Evolutionary conservation across 306 rosid species (phyloP), one percentile per base, ranked within the genome.

Genomic region (Trichosanthes cucumerina): DNA sequence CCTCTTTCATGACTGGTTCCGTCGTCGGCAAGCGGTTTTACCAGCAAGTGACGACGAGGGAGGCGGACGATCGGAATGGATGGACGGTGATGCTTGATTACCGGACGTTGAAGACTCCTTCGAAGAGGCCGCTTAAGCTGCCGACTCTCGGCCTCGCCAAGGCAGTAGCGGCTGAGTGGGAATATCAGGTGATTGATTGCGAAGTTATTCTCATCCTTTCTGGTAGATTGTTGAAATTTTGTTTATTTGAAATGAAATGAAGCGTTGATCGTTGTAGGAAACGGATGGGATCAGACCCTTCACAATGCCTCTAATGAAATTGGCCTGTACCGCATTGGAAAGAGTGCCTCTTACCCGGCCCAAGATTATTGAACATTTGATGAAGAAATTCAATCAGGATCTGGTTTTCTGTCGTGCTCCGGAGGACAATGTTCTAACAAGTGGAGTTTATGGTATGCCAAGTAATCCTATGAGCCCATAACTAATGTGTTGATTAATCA

Each of bases 1-100:
- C 83, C 80, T 88, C 97, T 82, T 95, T 95, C 88, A 86, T 91
- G 99, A 91, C 96, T 2, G 99, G 99, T 12, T 92, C 97, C 70
- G 75, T 92, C 9, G 97, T 95, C 52, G 99, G 99, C 23, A 91
- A 85, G 91, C 79, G 97, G 19, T 95, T 95, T 81, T 92, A 92
- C 88, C 79, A 86, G 12, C 85, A 87, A 63, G 97, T 86, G 62
- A 89, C 83, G 68, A 83, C 89, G 49, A 90, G 92, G 50, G 86
- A 78, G 74, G 91, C 97, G 0, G 97, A 95, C 5, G 99, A 89
- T 23, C 90, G 97, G 11, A 86, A 83, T 80, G 97, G 99, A 0
- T 95, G 97, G 97, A 77, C 88, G 21, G 99, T 95, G 64, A 88
- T 95, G 87, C 96, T 95, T 19, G 99, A 92, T 86, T 95, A 95